Base-by-base conservation (phyloP, 306 rosid species). In the Astragalus membranaceus region DNA sequence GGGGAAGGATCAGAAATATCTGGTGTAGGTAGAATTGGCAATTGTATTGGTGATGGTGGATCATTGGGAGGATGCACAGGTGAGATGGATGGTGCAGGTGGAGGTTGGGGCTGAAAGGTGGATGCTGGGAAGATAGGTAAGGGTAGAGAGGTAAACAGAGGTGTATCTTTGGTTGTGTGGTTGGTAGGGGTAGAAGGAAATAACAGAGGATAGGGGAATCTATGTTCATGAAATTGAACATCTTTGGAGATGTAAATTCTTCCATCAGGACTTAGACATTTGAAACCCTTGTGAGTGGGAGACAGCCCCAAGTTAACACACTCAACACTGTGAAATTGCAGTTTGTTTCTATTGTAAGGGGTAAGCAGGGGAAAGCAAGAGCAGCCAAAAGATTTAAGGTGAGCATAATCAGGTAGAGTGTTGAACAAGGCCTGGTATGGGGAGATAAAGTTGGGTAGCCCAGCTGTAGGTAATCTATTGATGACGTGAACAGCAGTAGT, bases 1-100 rank as follows among this genome's bases (percentile, higher is more conserved):
- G 1, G 1, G 26, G 2, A 2, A 2, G 2, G 26, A 2, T 1
- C 2, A 2, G 2, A 2, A 1, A 2, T 23, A 2, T 23, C 2
- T 1, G 2, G 26, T 23, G 26, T 1, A 2, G 2, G 26, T 23
- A 23, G 26, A 23, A 2, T 1, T 23, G 2, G 1, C 2, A 1
- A 2, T 1, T 23, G 26, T 23, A 2, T 23, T 2, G 1, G 2
- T 1, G 26, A 23, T 23, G 2, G 26, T 1, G 2, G n/a, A n/a
- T n/a, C n/a, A 23, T 23, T 1, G 26, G 1, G 26, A 23, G 26
- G 1, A 2, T 23, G 2, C 2, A 1, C 1, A 2, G 2, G 2
- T 23, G 1, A 2, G 26, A 2, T 1, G 26, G 1, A 23, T 1
- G 2, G 2, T 1, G 1, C 2, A 2, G 1, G 2, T 2, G 2